Conservation (phyloP, 768 basidiomycete genomes). For the Tephrocybe rancida region DNA sequence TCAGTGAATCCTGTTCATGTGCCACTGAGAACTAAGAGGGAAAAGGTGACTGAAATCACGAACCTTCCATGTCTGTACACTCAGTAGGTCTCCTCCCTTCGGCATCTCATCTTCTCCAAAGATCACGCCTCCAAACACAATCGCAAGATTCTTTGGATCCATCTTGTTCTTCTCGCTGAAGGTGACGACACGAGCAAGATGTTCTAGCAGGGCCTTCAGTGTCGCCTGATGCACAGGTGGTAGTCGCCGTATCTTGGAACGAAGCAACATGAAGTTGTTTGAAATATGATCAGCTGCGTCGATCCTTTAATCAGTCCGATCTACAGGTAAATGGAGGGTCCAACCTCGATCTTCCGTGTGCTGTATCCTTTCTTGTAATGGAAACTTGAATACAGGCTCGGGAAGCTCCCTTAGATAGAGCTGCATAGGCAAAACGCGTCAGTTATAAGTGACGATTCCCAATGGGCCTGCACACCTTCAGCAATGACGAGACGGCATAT, state of each 20-base stretch:
- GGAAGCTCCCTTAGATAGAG: slow-evolving; percentile 85
- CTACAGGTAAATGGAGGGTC: slow-evolving; percentile 6
- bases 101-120: slow-evolving; percentile 93
- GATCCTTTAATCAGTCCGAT: not conserved
- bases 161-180: slow-evolving; percentile 83
- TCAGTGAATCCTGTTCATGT: slow-evolving; percentile 47
- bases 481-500: slow-evolving; percentile 78
- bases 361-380: slow-evolving; percentile 79
- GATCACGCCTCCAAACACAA: slow-evolving; percentile 86
- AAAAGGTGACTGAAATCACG: not conserved
- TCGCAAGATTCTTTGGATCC: slow-evolving; percentile 91
- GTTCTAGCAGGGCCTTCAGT: slow-evolving; percentile 79
- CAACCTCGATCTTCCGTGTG: slow-evolving; percentile 78
- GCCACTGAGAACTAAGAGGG: not conserved
- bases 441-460: not conserved
- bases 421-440: slow-evolving; percentile 33
- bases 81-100: slow-evolving; percentile 75
- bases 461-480: slow-evolving; percentile 61
- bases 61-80: slow-evolving; percentile 78
- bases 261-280: slow-evolving; percentile 74
- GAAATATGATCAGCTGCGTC: slow-evolving; percentile 66
- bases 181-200: slow-evolving; percentile 73
- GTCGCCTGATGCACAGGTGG: slow-evolving; percentile 86
- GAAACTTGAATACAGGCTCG: slow-evolving; percentile 85
- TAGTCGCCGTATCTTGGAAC: slow-evolving; percentile 84